A percentile compares a stretch with the other conserved stretches of the same genome.
Conservation (phyloP, 1,284 basidiomycete genomes). For the Ustilago sp. region DNA sequence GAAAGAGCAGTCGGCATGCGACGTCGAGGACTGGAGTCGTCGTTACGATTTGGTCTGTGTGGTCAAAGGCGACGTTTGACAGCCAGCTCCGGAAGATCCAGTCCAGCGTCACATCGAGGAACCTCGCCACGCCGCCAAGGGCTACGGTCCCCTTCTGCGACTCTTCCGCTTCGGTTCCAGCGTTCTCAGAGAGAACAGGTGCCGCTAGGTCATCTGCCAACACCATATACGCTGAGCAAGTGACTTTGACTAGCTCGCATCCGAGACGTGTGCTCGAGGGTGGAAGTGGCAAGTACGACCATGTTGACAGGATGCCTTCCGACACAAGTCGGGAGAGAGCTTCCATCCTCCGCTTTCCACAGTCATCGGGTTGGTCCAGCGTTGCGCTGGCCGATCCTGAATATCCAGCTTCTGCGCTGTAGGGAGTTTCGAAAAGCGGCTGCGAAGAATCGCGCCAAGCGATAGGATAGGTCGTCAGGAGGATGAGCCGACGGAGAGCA, state of each 20-base stretch:
- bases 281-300: conserved; percentile 45
- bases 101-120: conserved; percentile 31
- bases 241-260: conserved; percentile 17
- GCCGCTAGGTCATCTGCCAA: conserved; percentile 19
- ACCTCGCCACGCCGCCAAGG: conserved; percentile 16
- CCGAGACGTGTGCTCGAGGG: conserved; percentile 18
- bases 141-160: background rate
- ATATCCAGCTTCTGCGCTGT: background rate
- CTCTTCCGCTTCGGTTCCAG: too few relatives aligned
- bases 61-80: conserved; percentile 13
- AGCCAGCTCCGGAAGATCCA: conserved; percentile 34
- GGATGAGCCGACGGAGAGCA: conserved; percentile 29
- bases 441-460: background rate
- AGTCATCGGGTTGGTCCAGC: conserved; percentile 11
- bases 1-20: conserved; percentile 13
- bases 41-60: conserved; percentile 13
- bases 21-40: conserved; percentile 5
- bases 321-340: conserved; percentile 27
- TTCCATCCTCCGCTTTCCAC: conserved; percentile 27
- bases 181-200: background rate
- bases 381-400: background rate
- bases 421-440: background rate
- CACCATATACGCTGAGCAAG: conserved; percentile 15
- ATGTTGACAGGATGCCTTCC: conserved; percentile 32
- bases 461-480: conserved; percentile 36